A percentile compares a stretch with the other conserved stretches of the same genome.
These are phyloP conservation scores for Picochlorum sp. DNA, from an alignment of 139 green algal genomes.

Conservation along the genomic window DNA sequence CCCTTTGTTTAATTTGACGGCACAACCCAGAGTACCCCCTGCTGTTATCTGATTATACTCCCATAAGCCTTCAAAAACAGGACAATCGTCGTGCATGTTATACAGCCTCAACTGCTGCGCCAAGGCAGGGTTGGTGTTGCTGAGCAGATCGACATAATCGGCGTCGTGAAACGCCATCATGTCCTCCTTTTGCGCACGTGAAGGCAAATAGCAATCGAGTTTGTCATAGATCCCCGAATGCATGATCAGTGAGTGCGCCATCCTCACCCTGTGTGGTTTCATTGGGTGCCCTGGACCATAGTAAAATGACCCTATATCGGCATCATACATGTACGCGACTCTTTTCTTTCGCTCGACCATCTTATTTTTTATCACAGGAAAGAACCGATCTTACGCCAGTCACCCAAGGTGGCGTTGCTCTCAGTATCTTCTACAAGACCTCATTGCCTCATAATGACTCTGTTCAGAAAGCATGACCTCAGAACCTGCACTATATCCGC, in stretches of 20 bases:
- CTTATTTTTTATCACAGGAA: background rate
- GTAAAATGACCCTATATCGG: slow-evolving; percentile 88
- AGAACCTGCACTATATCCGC: too few species aligned
- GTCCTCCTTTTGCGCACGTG: slow-evolving; percentile 41
- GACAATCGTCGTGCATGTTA: slow-evolving; percentile 83
- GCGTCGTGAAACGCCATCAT: slow-evolving; percentile 73
- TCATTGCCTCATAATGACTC: too few species aligned
- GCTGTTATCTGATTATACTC: slow-evolving; percentile 86
- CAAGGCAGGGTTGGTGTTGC: slow-evolving; percentile 49
- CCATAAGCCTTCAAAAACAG: slow-evolving; percentile 93
- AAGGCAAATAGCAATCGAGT: slow-evolving; percentile 67
- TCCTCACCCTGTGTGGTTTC: slow-evolving; percentile 90
- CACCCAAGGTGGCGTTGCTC: too few species aligned
- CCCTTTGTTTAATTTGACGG: slow-evolving; percentile 82
- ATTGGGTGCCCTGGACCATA: slow-evolving; percentile 83
- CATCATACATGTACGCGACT: slow-evolving; percentile 92
- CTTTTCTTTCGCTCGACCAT: slow-evolving; percentile 15
- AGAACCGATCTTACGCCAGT: too few species aligned
- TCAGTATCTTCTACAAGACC: too few species aligned
- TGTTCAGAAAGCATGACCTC: too few species aligned
- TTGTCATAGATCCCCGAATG: slow-evolving; percentile 81
- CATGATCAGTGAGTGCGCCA: slow-evolving; percentile 86
- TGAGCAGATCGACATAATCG: slow-evolving; percentile 90
- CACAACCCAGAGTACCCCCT: slow-evolving; percentile 81
- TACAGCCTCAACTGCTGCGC: slow-evolving; percentile 37